Conservation (phyloP, 1,284 basidiomycete species). For the Moesziomyces parantarcticus region DNA sequence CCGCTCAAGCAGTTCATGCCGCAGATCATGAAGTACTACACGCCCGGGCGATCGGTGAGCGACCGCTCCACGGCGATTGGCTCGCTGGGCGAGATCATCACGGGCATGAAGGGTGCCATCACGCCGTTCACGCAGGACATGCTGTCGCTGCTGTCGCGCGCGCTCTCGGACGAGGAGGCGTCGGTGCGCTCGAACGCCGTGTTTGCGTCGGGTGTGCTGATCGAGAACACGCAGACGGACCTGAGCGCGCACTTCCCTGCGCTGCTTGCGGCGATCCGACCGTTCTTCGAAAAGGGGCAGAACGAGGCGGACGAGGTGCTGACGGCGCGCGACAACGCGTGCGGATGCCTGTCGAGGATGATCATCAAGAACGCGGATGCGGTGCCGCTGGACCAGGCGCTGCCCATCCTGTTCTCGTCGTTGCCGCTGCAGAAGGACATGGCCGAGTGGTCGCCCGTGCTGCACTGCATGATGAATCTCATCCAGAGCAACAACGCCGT, state of each 20-base stretch:
- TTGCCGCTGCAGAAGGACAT: conserved; percentile 89
- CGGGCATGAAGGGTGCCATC: conserved; percentile 86
- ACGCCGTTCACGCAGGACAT: conserved; percentile 81
- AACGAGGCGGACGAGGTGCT: conserved; percentile 75
- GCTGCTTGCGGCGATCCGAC: conserved; percentile 82
- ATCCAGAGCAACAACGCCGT: conserved; percentile 79
- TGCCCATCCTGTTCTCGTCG: conserved; percentile 83
- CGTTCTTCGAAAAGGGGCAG: conserved; percentile 77
- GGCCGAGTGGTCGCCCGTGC: conserved; percentile 77
- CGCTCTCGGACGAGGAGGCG: conserved; percentile 83
- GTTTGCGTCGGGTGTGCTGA: conserved; percentile 90
- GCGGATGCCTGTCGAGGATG: conserved; percentile 89
- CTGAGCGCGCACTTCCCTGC: conserved; percentile 83
- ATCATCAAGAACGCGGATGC: conserved; percentile 83
- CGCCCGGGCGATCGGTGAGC: conserved; percentile 82
- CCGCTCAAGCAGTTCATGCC: conserved; percentile 89
- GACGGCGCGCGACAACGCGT: conserved; percentile 94
- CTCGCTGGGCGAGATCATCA: conserved; percentile 92
- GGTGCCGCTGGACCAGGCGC: conserved; percentile 85
- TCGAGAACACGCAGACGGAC: conserved; percentile 87
- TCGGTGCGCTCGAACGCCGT: conserved; percentile 97
- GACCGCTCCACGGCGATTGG: conserved; percentile 95
- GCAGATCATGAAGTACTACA: conserved; percentile 91
- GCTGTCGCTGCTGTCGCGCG: conserved; percentile 69
- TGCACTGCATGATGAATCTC: conserved; percentile 88